A percentile compares a stretch with the other conserved stretches of the same genome.
Conservation (phyloP, 805 yeast species). For the Brettanomyces sp. region DNA sequence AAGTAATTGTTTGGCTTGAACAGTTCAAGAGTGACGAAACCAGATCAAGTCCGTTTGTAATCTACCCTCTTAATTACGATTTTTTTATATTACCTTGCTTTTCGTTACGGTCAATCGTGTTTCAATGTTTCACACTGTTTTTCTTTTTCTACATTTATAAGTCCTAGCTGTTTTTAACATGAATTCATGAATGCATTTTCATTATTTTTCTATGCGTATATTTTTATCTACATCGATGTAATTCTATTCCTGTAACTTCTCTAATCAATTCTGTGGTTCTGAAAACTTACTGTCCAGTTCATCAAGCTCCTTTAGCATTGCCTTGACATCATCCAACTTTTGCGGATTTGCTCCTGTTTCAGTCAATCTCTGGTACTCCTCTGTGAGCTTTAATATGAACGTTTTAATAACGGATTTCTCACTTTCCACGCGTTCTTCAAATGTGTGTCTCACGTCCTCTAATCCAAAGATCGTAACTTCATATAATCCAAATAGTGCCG, state of each 20-base stretch:
- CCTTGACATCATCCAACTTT: conserved; percentile 2
- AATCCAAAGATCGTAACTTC: conserved; percentile 58
- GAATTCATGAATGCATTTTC: not conserved
- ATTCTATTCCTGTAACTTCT: no score
- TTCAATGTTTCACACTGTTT: no score
- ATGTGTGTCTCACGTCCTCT: conserved; percentile 42
- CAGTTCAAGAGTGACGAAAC: not conserved
- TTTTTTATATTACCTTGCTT: not conserved
- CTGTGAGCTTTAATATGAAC: conserved; percentile 7
- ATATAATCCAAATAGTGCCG: conserved; percentile 52
- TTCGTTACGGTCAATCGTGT: not conserved
- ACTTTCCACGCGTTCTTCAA: conserved; percentile 4
- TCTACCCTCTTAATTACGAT: not conserved
- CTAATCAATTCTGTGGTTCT: conserved; percentile 3
- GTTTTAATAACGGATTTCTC: conserved; percentile 11
- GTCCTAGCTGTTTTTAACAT: not conserved
- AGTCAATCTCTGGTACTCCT: conserved; percentile 7
- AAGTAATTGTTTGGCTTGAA: not conserved
- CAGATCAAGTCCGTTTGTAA: not conserved
- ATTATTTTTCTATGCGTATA: not conserved
- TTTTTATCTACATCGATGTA: not conserved
- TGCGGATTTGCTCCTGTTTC: conserved; percentile 1
- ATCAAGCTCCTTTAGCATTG: conserved; percentile 14
- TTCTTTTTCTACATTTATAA: not conserved
- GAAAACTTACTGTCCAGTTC: conserved; percentile 13